Percentiles rank a stretch among this genome's conserved stretches.
phyloP scores from a whole-genome alignment of 2,329 filamentous ascomycete species.

The Pestalotiopsis sp. region DNA sequence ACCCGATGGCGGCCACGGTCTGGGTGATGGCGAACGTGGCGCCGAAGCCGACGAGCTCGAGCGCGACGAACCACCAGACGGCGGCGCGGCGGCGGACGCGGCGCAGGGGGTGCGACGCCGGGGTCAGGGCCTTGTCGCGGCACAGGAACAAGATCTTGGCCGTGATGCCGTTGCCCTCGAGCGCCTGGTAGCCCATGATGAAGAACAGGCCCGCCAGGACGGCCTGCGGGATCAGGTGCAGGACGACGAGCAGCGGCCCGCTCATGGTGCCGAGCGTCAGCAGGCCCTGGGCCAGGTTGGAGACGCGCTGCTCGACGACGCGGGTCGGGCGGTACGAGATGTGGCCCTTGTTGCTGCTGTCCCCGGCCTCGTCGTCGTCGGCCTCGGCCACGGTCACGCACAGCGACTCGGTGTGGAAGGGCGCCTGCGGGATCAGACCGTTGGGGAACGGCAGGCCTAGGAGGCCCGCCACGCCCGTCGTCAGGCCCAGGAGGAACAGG shows the following conservation, averaged over 20 bases:
- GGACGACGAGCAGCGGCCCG: conserved; percentile 69
- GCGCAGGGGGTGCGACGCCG: conserved; percentile 57
- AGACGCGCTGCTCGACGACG: conserved; percentile 77
- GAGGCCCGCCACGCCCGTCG: conserved; percentile 73
- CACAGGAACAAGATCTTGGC: conserved; percentile 70
- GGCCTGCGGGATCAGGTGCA: conserved; percentile 77
- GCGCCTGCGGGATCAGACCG: conserved; percentile 79
- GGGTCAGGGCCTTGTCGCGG: conserved; percentile 64
- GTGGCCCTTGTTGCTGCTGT: conserved; percentile 49
- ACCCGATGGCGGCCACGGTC: conserved; percentile 79
- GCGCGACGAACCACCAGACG: conserved; percentile 70
- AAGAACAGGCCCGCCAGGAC: conserved; percentile 82
- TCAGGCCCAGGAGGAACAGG: conserved; percentile 76
- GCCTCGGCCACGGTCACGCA: conserved; percentile 66
- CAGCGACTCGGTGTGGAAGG: conserved; percentile 77
- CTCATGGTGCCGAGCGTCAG: conserved; percentile 79
- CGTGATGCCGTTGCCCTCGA: conserved; percentile 76
- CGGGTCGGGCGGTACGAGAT: conserved; percentile 53
- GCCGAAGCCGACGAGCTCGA: conserved; percentile 71
- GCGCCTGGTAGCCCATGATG: conserved; percentile 79
- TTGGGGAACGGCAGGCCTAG: conserved; percentile 81
- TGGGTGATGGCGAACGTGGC: conserved; percentile 83
- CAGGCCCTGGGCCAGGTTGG: conserved; percentile 76
- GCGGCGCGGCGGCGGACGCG: conserved; percentile 60
- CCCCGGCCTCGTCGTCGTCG: conserved; percentile 52